Percentiles rank a stretch among this genome's conserved stretches.
phyloP scores from a whole-genome alignment of 805 yeast genomes.

The Yarrowia divulgata region DNA sequence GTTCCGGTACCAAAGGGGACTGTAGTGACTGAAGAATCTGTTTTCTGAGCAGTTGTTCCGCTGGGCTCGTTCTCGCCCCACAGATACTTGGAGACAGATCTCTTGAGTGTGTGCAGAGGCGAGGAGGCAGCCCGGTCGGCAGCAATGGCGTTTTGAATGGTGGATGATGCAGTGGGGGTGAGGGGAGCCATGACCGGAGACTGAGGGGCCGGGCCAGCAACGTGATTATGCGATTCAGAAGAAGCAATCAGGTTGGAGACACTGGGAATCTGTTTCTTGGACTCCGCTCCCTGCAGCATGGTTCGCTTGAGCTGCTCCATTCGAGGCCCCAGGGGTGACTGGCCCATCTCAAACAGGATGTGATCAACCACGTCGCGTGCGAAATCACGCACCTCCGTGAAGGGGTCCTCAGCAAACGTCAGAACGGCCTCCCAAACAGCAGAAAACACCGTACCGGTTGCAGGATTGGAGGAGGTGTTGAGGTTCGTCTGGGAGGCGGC shows the following conservation, averaged over 20 bases:
- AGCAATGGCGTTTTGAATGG: constrained; percentile 31
- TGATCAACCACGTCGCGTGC: constrained; percentile 80
- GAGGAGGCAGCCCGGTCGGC: constrained; percentile 22
- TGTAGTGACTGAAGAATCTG: constrained; percentile 44
- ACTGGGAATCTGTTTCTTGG: constrained; percentile 8
- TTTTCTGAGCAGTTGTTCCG: constrained; percentile 3
- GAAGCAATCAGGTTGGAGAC: constrained; percentile 12
- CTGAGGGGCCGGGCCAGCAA: constrained; percentile 1
- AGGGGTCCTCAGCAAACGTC: constrained; percentile 86
- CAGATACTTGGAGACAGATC: constrained; percentile 45
- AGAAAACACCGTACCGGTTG: constrained; percentile 84
- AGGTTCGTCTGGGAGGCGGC: constrained; percentile 69
- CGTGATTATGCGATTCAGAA: not conserved
- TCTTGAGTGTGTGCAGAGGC: constrained; percentile 40
- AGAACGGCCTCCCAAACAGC: constrained; percentile 88
- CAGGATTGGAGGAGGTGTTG: constrained; percentile 60
- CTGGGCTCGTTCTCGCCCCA: constrained; percentile 18
- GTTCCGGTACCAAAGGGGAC: constrained; percentile 49
- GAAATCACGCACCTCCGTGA: constrained; percentile 72
- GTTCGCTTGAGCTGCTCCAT: constrained; percentile 56
- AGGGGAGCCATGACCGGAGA: constrained; percentile 22
- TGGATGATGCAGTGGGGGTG: constrained; percentile 37
- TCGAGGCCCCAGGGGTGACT: constrained; percentile 68
- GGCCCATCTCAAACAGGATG: constrained; percentile 67
- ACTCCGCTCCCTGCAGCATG: constrained; percentile 9